Conservation (phyloP, 1,139 yeast species). For the Protomyces inundatus region DNA sequence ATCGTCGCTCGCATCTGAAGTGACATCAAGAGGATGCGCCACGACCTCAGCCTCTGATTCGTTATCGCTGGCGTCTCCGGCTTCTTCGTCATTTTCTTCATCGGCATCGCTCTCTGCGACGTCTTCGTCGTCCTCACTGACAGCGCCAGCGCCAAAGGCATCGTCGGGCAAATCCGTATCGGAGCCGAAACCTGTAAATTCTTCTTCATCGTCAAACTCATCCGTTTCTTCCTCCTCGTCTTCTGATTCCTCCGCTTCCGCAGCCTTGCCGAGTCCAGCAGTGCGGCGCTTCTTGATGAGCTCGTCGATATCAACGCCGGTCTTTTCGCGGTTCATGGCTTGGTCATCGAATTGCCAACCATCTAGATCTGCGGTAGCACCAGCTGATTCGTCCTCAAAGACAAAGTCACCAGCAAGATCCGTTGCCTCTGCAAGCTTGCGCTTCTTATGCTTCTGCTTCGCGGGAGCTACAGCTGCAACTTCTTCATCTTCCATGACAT, state of each 20-base stretch:
- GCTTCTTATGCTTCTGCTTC: background rate
- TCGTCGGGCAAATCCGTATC: conserved; percentile 36
- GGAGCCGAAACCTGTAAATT: conserved; percentile 42
- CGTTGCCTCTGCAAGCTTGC: conserved; percentile 35
- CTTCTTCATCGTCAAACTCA: conserved; percentile 37
- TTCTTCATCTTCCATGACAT: conserved; percentile 9
- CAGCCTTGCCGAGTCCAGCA: conserved; percentile 32
- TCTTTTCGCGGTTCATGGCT: conserved; percentile 38
- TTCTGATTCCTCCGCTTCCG: conserved; percentile 43
- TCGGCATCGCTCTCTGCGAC: conserved; percentile 34
- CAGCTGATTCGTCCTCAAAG: conserved; percentile 63
- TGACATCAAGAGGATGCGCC: conserved; percentile 19
- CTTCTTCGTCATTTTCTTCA: conserved; percentile 38
- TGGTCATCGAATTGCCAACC: conserved; percentile 79
- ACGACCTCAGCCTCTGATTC: conserved; percentile 21
- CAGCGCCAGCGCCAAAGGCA: conserved; percentile 36
- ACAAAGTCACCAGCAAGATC: conserved; percentile 54
- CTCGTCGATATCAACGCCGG: conserved; percentile 70
- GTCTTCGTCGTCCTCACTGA: conserved; percentile 38
- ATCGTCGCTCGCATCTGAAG: conserved; percentile 18
- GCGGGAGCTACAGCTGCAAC: background rate
- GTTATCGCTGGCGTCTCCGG: conserved; percentile 37
- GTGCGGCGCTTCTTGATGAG: conserved; percentile 62
- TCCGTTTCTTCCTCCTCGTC: conserved; percentile 41
- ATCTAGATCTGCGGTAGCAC: conserved; percentile 58